Evolutionary conservation across 805 yeast species (phyloP).

Genomic region (Zygosaccharomyces kombuchaensis): DNA sequence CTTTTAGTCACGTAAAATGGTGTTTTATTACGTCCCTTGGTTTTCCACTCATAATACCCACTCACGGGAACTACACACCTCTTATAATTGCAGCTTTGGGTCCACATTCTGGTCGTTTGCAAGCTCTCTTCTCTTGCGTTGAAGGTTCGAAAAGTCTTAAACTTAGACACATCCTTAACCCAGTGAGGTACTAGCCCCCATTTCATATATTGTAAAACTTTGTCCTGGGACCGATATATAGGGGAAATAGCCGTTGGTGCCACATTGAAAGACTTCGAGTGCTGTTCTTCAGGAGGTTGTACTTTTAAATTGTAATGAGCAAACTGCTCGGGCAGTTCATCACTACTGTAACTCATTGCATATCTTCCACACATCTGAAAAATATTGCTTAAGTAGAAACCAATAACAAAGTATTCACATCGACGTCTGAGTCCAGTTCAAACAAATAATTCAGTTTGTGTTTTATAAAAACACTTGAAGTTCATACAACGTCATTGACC

Average conservation of each 20-base stretch:
- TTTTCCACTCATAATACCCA: constrained; percentile 84
- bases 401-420: too few relatives aligned
- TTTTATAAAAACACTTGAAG: too few relatives aligned
- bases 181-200: constrained; percentile 80
- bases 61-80: constrained; percentile 75
- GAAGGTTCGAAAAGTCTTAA: constrained; percentile 47
- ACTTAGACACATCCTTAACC: constrained; percentile 41
- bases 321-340: constrained; percentile 19
- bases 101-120: constrained; percentile 52
- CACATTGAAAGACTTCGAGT: constrained; percentile 46
- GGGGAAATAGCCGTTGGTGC: constrained; percentile 56
- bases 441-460: too few relatives aligned
- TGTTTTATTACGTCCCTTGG: constrained; percentile 38
- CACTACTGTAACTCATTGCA: constrained; percentile 39
- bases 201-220: constrained; percentile 51
- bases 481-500: too few relatives aligned
- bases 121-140: constrained; percentile 70
- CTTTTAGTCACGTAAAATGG: constrained; percentile 65
- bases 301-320: constrained; percentile 14
- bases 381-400: too few relatives aligned
- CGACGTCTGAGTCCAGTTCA: too few relatives aligned
- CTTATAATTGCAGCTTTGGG: constrained; percentile 39
- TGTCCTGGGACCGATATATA: constrained; percentile 27
- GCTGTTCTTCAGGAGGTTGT: constrained; percentile 18
- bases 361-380: constrained; percentile 60